These are phyloP conservation scores for Tuber microsphaerosporum DNA, from an alignment of 495 filamentous ascomycete species.

Conservation along the genomic window DNA sequence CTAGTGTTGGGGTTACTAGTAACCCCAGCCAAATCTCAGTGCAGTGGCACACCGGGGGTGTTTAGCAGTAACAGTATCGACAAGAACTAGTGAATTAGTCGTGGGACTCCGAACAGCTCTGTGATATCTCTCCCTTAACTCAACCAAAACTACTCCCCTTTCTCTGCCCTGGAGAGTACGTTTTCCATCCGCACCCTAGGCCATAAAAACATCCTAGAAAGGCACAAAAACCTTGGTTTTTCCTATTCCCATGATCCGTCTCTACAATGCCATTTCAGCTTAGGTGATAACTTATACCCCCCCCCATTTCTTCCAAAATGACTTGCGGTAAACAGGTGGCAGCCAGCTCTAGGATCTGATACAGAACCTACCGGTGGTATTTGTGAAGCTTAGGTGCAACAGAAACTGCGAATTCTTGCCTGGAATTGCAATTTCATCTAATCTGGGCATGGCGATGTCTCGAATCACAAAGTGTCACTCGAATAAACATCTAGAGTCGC, in stretches of 20 bases:
- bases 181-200: not conserved
- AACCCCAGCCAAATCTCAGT: not conserved
- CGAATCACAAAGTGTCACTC: not conserved
- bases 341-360: not conserved
- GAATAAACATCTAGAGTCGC: not conserved
- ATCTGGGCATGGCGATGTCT: not conserved
- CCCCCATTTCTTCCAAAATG: not conserved
- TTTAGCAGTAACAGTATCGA: not conserved
- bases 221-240: not conserved
- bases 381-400: not conserved
- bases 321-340: not conserved
- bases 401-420: not conserved
- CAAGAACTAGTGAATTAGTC: not conserved
- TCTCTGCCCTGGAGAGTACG: not conserved
- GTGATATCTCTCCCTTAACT: not conserved
- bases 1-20: not conserved
- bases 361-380: not conserved
- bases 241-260: not conserved
- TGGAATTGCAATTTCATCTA: no score
- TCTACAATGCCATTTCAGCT: not conserved
- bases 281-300: not conserved
- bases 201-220: not conserved
- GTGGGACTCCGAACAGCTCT: not conserved
- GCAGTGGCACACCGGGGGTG: not conserved
- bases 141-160: not conserved